A percentile compares a stretch with the other conserved stretches of the same genome.
phyloP scores from a whole-genome alignment of 2,329 filamentous ascomycete species.

The Botrytis aclada region DNA sequence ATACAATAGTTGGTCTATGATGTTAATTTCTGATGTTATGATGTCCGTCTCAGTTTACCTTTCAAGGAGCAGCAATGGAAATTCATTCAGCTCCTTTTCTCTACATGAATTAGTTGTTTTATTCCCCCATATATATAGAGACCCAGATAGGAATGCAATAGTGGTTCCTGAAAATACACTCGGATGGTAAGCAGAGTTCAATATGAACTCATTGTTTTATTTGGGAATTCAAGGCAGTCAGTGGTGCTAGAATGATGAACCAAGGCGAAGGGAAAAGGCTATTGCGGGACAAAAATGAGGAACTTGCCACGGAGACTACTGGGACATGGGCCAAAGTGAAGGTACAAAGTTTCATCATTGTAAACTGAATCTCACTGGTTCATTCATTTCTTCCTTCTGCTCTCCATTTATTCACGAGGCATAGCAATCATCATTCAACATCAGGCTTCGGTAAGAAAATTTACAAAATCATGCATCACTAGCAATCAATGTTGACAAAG shows the following conservation, averaged over 20 bases:
- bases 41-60: background rate
- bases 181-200: accelerated
- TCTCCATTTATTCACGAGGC: background rate
- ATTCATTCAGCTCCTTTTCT: background rate
- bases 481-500: background rate
- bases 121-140: background rate
- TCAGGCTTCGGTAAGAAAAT: no score
- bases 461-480: background rate
- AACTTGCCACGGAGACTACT: background rate
- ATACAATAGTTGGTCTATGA: background rate
- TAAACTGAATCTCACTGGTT: background rate
- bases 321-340: background rate
- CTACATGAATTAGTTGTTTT: background rate
- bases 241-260: background rate
- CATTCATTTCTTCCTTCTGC: background rate
- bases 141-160: background rate
- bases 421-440: background rate
- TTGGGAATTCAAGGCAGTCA: background rate
- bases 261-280: background rate
- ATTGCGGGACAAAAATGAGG: background rate
- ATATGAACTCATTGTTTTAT: background rate
- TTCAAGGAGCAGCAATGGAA: background rate
- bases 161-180: background rate
- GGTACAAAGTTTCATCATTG: background rate
- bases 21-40: background rate